These are phyloP conservation scores for Chimonanthus praecox DNA, from an alignment of 164 flowering plant genomes.

Conservation along the genomic window DNA sequence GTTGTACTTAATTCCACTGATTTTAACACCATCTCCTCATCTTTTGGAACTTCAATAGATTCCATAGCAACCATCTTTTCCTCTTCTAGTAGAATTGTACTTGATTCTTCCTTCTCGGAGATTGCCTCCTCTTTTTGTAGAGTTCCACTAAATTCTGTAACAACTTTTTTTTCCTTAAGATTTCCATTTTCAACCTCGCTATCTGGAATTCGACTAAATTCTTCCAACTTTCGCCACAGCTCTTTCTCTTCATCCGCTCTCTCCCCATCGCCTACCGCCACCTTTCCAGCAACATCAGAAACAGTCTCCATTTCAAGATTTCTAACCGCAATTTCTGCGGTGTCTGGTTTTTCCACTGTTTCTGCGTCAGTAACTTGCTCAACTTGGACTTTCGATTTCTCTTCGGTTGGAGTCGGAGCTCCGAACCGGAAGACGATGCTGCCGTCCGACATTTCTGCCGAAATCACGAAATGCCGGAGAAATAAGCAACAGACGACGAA, in stretches of 20 bases:
- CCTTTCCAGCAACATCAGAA: neutral
- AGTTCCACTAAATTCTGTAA: neutral
- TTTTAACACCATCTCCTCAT: neutral
- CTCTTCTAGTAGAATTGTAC: neutral
- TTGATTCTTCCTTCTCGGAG: neutral
- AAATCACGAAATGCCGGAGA: conserved; percentile 6
- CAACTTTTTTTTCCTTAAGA: neutral
- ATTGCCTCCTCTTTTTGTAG: neutral
- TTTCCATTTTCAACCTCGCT: neutral
- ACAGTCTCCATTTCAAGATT: neutral
- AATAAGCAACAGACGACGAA: conserved; percentile 7
- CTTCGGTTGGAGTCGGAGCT: neutral
- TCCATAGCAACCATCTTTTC: neutral
- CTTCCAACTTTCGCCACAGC: neutral
- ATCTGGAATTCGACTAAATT: neutral
- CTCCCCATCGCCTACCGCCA: neutral
- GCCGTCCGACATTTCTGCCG: conserved; percentile 12
- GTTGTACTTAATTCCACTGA: neutral
- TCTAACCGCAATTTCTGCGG: neutral
- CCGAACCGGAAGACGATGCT: conserved; percentile 12
- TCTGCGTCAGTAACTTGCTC: neutral
- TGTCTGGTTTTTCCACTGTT: neutral
- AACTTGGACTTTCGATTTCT: neutral
- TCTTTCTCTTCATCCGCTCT: no score
- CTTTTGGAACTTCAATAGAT: no score